Conservation (phyloP, 129 eudicot genomes). For the Flaveria brownii region DNA sequence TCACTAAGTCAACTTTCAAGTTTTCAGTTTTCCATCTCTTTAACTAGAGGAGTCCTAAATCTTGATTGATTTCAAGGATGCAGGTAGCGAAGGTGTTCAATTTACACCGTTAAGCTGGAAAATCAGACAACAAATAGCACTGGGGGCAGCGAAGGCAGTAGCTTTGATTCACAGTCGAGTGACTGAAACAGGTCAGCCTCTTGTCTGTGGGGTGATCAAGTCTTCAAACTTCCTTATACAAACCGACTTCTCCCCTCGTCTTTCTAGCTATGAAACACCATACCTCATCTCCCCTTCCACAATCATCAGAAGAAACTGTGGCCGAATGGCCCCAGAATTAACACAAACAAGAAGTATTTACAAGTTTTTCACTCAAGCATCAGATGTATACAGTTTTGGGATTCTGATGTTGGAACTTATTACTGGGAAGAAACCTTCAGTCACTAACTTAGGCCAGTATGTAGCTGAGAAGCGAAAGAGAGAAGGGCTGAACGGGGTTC, state of each 20-base stretch:
- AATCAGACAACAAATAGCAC: slow-evolving; percentile 43
- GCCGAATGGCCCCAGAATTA: slow-evolving; percentile 50
- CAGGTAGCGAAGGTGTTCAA: slow-evolving; percentile 54
- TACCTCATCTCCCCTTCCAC: slow-evolving; percentile 41
- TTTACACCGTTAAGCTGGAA: slow-evolving; percentile 49
- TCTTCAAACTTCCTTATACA: slow-evolving; percentile 44
- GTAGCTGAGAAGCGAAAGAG: slow-evolving; percentile 41
- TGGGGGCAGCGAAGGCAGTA: slow-evolving; percentile 51
- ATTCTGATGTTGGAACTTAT: slow-evolving; percentile 48
- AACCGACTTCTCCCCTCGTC: slow-evolving; percentile 42
- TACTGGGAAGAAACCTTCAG: slow-evolving; percentile 50
- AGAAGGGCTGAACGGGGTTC: slow-evolving; percentile 40
- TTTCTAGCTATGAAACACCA: slow-evolving; percentile 53
- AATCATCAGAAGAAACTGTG: slow-evolving; percentile 49
- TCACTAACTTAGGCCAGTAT: slow-evolving; percentile 49
- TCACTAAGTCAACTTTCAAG: no score
- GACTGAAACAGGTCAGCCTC: slow-evolving; percentile 40
- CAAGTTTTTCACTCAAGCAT: slow-evolving; percentile 36
- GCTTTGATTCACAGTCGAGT: slow-evolving; percentile 43
- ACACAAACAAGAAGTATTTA: slow-evolving; percentile 39
- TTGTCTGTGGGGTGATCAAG: slow-evolving; percentile 52
- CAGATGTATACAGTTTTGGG: slow-evolving; percentile 52
- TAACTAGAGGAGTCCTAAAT: not conserved
- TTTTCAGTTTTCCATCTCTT: not conserved
- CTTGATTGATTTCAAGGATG: slow-evolving; percentile 13